Percentiles rank a stretch among this genome's conserved stretches.
These are phyloP conservation scores for Penicillium corylophilum DNA, from an alignment of 2,329 filamentous ascomycete genomes.

Conservation along the genomic window DNA sequence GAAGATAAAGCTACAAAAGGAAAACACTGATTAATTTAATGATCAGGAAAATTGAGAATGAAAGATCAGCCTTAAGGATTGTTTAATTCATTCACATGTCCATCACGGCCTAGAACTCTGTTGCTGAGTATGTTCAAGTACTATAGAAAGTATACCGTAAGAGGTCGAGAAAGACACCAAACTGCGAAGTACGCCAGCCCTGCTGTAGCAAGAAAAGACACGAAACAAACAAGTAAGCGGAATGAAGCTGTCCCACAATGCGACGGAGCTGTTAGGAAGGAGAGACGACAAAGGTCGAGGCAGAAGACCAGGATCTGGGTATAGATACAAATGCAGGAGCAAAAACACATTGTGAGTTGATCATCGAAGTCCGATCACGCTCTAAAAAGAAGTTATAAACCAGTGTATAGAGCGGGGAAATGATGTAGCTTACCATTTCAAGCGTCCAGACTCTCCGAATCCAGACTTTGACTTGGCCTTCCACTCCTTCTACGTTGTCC, in stretches of 20 bases:
- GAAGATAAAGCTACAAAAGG: not conserved
- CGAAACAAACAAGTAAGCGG: constrained; percentile 1
- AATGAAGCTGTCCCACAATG: not conserved
- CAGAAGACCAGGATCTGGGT: constrained; percentile 23
- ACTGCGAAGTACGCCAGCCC: constrained; percentile 20
- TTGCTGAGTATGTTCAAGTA: constrained; percentile 3
- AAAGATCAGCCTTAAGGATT: not conserved
- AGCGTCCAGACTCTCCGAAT: constrained; percentile 97
- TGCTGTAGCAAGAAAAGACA: constrained; percentile 10
- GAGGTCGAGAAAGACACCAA: constrained; percentile 11
- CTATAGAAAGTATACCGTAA: constrained; percentile 13
- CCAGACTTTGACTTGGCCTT: constrained; percentile 95
- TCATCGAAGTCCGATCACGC: constrained; percentile 76
- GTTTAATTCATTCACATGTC: constrained; percentile 10
- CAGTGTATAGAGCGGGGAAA: not conserved
- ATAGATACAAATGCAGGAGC: constrained; percentile 14
- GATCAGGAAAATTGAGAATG: not conserved
- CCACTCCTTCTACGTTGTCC: constrained; percentile 81
- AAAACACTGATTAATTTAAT: not conserved
- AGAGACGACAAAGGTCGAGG: constrained; percentile 15
- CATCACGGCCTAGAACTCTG: constrained; percentile 2
- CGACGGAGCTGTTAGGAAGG: constrained; percentile 10
- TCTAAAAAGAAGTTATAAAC: constrained; percentile 49
- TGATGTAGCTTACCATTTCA: constrained; percentile 68
- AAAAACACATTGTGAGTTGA: constrained; percentile 6